Percentiles rank a stretch among this genome's conserved stretches.
These are phyloP conservation scores for Agrocybe pediades DNA, from an alignment of 768 basidiomycete species.

Conservation along the genomic window DNA sequence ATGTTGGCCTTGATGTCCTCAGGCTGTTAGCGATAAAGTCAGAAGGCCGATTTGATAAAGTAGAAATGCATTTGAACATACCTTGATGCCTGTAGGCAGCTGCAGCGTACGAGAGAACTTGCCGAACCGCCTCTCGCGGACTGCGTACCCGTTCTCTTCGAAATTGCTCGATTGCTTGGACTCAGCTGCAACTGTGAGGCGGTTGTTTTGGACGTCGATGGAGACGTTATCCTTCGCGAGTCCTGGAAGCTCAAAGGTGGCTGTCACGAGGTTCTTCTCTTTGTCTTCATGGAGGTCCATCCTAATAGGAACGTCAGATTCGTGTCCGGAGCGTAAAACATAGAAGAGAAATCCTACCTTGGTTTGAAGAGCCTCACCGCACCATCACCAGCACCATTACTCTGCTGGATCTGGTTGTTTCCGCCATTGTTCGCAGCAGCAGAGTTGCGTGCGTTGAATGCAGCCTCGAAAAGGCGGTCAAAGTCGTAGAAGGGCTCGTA, in stretches of 20 bases:
- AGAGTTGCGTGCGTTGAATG: too few relatives aligned
- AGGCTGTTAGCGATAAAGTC: slow-evolving; percentile 18
- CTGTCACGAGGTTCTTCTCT: slow-evolving; percentile 49
- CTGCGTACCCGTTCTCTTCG: slow-evolving; percentile 37
- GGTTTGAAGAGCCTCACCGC: slow-evolving; percentile 29
- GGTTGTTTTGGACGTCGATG: slow-evolving; percentile 52
- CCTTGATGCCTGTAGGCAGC: slow-evolving; percentile 55
- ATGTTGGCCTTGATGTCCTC: slow-evolving; percentile 37
- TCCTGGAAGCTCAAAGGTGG: slow-evolving; percentile 61
- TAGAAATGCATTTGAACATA: slow-evolving; percentile 24
- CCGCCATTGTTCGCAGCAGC: too few relatives aligned
- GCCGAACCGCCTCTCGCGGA: slow-evolving; percentile 52
- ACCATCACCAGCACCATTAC: slow-evolving; percentile 15
- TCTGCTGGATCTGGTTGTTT: slow-evolving; percentile 9
- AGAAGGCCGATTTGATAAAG: too few relatives aligned
- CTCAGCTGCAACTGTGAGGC: slow-evolving; percentile 55
- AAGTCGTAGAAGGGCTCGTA: slow-evolving; percentile 9
- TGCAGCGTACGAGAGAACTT: slow-evolving; percentile 47
- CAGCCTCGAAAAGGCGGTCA: slow-evolving; percentile 5
- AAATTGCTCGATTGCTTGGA: slow-evolving; percentile 29
- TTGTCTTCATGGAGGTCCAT: slow-evolving; percentile 57
- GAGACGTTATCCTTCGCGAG: slow-evolving; percentile 49
- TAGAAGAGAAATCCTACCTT: slow-evolving; percentile 21
- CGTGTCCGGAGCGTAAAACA: neutral
- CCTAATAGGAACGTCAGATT: slow-evolving; percentile 25